Evolutionary conservation across 257 asterid genomes (phyloP).

Genomic region (Solanum habrochaites): DNA sequence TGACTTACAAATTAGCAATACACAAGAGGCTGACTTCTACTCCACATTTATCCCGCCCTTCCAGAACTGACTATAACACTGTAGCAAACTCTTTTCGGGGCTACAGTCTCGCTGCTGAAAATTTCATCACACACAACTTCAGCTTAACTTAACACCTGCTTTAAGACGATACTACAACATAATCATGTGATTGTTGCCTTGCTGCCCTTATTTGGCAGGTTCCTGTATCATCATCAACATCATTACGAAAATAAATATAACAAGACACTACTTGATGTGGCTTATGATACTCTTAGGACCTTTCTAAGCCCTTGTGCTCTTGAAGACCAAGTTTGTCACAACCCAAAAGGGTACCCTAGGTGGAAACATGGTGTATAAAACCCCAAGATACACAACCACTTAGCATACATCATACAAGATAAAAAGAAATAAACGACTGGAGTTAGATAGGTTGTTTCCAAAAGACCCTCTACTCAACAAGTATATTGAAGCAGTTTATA

Average conservation of each 20-base stretch:
- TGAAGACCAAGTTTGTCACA: background rate
- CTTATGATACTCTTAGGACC: background rate
- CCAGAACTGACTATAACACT: constrained; percentile 8
- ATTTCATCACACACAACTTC: constrained; percentile 14
- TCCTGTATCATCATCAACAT: background rate
- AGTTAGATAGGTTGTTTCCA: background rate
- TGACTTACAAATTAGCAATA: background rate
- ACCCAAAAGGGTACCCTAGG: background rate
- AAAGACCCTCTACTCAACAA: background rate
- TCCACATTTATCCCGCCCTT: constrained; percentile 32
- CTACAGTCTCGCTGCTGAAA: constrained; percentile 51
- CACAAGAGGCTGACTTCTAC: background rate
- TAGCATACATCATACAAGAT: background rate
- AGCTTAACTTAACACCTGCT: constrained; percentile 4
- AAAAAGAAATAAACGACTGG: background rate
- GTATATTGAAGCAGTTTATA: background rate
- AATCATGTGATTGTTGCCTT: background rate
- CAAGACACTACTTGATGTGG: background rate
- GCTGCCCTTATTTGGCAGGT: background rate
- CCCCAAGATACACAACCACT: background rate
- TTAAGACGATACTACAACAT: background rate
- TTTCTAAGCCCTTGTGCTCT: background rate
- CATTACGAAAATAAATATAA: no score
- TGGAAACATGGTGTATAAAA: background rate
- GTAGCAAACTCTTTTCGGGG: constrained; percentile 24